Conservation (phyloP, 2,329 filamentous ascomycete species). For the Dothiorella sarmentorum region DNA sequence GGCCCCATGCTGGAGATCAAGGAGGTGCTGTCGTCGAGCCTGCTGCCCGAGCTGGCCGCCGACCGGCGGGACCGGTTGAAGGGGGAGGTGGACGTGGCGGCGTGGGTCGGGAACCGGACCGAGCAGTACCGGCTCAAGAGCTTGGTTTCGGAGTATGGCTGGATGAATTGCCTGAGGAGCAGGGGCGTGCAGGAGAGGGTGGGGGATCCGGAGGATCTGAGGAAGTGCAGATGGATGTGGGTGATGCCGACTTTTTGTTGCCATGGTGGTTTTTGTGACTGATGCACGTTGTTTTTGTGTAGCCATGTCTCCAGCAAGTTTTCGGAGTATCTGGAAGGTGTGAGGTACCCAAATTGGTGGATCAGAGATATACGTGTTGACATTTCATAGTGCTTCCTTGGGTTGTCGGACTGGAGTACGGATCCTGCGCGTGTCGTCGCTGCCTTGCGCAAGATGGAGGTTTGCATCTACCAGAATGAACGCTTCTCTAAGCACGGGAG, state of each 20-base stretch:
- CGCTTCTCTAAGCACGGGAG: slow-evolving; percentile 44
- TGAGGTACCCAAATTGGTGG: no score
- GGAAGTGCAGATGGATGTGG: slow-evolving; percentile 40
- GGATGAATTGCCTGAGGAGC: slow-evolving; percentile 39
- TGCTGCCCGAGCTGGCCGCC: slow-evolving; percentile 31
- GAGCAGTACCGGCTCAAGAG: slow-evolving; percentile 35
- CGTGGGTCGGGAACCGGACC: slow-evolving; percentile 30
- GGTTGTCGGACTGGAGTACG: slow-evolving; percentile 31
- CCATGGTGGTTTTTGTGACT: neutral
- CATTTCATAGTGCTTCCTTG: slow-evolving; percentile 28
- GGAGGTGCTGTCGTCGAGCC: slow-evolving; percentile 33
- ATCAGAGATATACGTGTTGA: no score
- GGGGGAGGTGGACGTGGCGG: slow-evolving; percentile 23
- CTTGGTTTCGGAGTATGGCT: slow-evolving; percentile 42
- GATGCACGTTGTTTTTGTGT: neutral
- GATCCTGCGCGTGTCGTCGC: slow-evolving; percentile 22
- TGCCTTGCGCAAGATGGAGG: slow-evolving; percentile 34
- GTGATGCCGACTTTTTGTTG: no score
- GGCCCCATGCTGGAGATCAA: slow-evolving; percentile 39
- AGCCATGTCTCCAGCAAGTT: slow-evolving; percentile 42
- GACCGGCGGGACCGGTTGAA: slow-evolving; percentile 27
- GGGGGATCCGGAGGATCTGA: slow-evolving; percentile 27
- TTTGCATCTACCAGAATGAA: slow-evolving; percentile 38
- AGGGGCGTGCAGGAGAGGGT: slow-evolving; percentile 30
- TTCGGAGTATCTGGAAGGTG: slow-evolving; percentile 36